phyloP scores from a whole-genome alignment of 495 filamentous ascomycete genomes.

The Acidiella bohemica region DNA sequence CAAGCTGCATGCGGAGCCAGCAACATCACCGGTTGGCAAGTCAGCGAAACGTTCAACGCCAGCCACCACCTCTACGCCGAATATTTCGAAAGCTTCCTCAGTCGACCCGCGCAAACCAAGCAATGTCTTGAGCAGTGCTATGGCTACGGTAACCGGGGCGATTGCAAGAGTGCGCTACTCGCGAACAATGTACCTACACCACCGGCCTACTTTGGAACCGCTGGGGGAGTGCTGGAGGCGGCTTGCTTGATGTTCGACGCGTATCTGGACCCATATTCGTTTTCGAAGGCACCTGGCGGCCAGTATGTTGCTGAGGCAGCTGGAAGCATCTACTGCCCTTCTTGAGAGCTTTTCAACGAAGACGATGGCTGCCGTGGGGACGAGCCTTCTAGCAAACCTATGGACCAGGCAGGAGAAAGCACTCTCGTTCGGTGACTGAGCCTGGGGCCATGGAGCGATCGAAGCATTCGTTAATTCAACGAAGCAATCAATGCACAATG shows the following conservation, averaged over 20 bases:
- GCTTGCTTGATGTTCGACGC: constrained; percentile 23
- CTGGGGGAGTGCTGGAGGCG: constrained; percentile 12
- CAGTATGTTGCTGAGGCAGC: constrained; percentile 14
- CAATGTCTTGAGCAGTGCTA: constrained; percentile 27
- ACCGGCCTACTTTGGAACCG: constrained; percentile 15
- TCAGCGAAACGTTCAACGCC: constrained; percentile 5
- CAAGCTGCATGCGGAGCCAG: constrained; percentile 1
- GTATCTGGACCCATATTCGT: constrained; percentile 11
- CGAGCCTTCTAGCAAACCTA: too few species aligned
- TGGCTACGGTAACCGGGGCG: constrained; percentile 20
- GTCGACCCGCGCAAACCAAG: constrained; percentile 6
- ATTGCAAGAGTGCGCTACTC: constrained; percentile 21
- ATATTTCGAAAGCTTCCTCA: constrained; percentile 12
- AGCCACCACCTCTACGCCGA: constrained; percentile 18
- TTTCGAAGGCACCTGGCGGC: constrained; percentile 15
- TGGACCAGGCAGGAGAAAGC: too few species aligned
- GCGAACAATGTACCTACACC: constrained; percentile 20
- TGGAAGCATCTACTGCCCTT: constrained; percentile 18
- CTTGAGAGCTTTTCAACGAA: too few species aligned
- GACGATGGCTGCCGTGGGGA: too few species aligned
- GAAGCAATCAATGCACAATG: too few species aligned
- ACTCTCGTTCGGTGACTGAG: too few species aligned
- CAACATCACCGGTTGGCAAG: constrained; percentile 14
- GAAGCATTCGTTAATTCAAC: too few species aligned
- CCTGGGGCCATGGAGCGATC: too few species aligned